Percentiles rank a stretch among this genome's conserved stretches.
phyloP scores from a whole-genome alignment of 2,329 filamentous ascomycete species.

The Penicillium sp. region DNA sequence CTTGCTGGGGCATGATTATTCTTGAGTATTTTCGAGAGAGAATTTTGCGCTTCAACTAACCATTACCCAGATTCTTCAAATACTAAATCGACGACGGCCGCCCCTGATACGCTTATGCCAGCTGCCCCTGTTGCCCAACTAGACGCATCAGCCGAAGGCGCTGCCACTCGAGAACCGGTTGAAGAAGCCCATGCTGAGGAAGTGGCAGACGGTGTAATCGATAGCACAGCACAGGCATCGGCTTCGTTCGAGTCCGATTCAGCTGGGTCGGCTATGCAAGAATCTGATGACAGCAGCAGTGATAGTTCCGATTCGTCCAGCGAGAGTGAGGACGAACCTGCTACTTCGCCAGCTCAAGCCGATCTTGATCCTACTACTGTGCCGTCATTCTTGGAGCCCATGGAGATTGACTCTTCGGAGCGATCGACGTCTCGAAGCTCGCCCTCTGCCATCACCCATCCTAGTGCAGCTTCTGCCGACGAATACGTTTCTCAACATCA shows the following conservation, averaged over 20 bases:
- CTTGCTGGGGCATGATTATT: background rate
- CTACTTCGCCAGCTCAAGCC: slow-evolving; percentile 17
- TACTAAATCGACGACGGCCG: slow-evolving; percentile 13
- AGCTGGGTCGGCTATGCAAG: slow-evolving; percentile 40
- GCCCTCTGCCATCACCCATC: slow-evolving; percentile 9
- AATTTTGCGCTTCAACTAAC: slow-evolving; percentile 32
- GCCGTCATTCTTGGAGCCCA: background rate
- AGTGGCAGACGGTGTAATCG: slow-evolving; percentile 11
- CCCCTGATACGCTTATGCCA: background rate
- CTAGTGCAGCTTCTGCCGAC: slow-evolving; percentile 12
- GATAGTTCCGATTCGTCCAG: slow-evolving; percentile 15
- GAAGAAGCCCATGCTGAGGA: slow-evolving; percentile 12
- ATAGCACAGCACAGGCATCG: slow-evolving; percentile 18
- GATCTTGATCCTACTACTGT: background rate
- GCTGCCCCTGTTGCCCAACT: background rate
- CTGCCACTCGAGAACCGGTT: slow-evolving; percentile 4
- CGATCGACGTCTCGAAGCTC: slow-evolving; percentile 1
- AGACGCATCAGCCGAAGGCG: background rate
- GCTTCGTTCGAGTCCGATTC: slow-evolving; percentile 30
- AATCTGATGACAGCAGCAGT: slow-evolving; percentile 33
- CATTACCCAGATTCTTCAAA: slow-evolving; percentile 43
- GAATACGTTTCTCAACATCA: background rate
- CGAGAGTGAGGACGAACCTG: slow-evolving; percentile 19
- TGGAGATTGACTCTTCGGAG: slow-evolving; percentile 1
- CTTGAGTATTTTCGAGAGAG: background rate